Base-by-base conservation (phyloP, 192 early-diverging fungal genomes). In the Coemansia sp. region DNA sequence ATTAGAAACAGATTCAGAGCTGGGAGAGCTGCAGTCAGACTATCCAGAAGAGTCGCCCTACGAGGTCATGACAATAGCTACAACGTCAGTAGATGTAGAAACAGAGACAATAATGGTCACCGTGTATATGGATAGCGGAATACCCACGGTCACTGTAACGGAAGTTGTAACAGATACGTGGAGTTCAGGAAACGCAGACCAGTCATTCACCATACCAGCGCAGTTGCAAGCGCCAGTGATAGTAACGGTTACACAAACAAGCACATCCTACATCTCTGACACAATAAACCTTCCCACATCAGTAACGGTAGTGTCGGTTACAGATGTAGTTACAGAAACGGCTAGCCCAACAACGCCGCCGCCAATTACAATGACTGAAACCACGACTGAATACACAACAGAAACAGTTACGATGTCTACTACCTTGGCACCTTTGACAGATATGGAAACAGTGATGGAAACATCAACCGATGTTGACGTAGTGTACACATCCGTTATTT, bases 301-400 rank as follows among this genome's bases (percentile, higher is more conserved):
- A 15, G 42, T 49, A 6, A 40, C 1, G 9, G 50, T 67, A 12
- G 44, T 53, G 3, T 58, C 54, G 11, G 43, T 61, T 0, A 73
- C 71, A 43, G 40, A 43, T 0, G 54, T 53, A 1, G 65, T 63
- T 3, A 73, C 71, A 16, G 64, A 63, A 11, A 62, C 65, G 4
- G 65, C 23, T 4, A 59, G 41, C 48, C 60, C 63, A 23, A 50
- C 60, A 10, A 63, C 65, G 1, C 65, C 38, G 2, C n/a, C 57
- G 5, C 38, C 58, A 9, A 45, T 23, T 4, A 45, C 52, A 0
- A 43, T 18, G 39, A 67, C 64, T 3, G 61, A 16, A 10, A 73
- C 71, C 26, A 23, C 38, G 2, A 65, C 61, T 4, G 65, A 48
- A 23, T 58, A 53, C 0, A 63, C 60, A 4, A 68, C 65, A 15